Percentiles rank a stretch among this genome's conserved stretches.
Evolutionary conservation across 2,329 filamentous ascomycete genomes (phyloP).

Genomic region (Alternaria solani): DNA sequence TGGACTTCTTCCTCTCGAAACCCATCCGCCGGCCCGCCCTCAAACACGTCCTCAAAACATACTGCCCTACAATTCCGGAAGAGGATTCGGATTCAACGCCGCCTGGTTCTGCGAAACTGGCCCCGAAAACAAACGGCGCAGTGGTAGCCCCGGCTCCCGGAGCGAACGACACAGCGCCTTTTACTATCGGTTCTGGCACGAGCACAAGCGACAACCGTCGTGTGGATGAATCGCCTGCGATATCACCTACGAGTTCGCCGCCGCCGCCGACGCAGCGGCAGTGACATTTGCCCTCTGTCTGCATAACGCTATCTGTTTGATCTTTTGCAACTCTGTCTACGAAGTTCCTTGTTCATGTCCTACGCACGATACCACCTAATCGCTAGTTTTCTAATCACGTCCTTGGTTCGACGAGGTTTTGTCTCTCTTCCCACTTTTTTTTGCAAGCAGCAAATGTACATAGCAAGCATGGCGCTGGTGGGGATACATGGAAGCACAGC

Average conservation of each 20-base stretch:
- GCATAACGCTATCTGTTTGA: not conserved
- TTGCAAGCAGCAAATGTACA: not conserved
- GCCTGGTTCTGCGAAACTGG: conserved; percentile 5
- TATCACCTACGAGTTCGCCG: conserved; percentile 22
- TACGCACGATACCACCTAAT: conserved; percentile 3
- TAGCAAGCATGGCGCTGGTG: conserved; percentile 9
- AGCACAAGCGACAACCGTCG: conserved; percentile 7
- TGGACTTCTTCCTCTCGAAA: conserved; percentile 86
- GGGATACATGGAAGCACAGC: not conserved
- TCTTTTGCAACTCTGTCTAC: not conserved
- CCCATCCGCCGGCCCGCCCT: conserved; percentile 82
- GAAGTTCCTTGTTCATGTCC: conserved; percentile 1
- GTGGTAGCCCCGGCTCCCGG: conserved; percentile 1
- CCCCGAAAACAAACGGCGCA: conserved; percentile 20
- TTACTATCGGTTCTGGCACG: conserved; percentile 13
- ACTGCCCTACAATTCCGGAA: conserved; percentile 82
- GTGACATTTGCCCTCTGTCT: not conserved
- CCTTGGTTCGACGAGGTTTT: not conserved
- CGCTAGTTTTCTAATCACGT: conserved; percentile 2
- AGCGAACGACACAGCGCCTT: conserved; percentile 10
- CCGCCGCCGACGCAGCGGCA: conserved; percentile 3
- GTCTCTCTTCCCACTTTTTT: not conserved
- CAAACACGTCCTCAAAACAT: conserved; percentile 82
- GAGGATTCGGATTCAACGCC: conserved; percentile 57
- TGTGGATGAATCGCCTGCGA: conserved; percentile 16